A percentile compares a stretch with the other conserved stretches of the same genome.
These are phyloP conservation scores for Cercospora nicotianae DNA, from an alignment of 2,329 filamentous ascomycete species.

Conservation along the genomic window DNA sequence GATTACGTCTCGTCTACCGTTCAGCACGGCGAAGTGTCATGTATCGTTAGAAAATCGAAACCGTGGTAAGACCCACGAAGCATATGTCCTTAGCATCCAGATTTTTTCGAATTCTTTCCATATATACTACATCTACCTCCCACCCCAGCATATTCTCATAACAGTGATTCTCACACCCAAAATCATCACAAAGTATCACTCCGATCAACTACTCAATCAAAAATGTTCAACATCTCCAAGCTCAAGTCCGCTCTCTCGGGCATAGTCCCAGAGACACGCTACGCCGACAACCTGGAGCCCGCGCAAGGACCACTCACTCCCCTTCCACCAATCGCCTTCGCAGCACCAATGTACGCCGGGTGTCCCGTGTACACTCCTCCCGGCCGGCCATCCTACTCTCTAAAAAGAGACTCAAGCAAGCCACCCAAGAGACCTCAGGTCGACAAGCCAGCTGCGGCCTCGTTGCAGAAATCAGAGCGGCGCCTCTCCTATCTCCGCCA, in stretches of 20 bases:
- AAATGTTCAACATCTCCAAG: not conserved
- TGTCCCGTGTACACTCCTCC: not conserved
- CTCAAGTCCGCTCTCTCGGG: not conserved
- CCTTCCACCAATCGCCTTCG: not conserved
- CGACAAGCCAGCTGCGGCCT: not conserved
- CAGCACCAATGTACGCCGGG: not conserved
- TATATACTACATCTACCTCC: not conserved
- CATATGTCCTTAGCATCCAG: not conserved
- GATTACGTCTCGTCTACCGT: no score
- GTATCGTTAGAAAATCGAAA: no score
- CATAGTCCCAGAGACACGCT: not conserved
- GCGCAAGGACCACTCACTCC: not conserved
- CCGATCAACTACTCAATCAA: not conserved
- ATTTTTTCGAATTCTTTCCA: not conserved
- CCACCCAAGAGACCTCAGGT: not conserved
- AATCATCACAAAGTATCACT: not conserved
- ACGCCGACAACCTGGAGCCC: not conserved
- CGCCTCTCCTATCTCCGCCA: not conserved
- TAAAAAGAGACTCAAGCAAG: not conserved
- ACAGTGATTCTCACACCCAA: not conserved
- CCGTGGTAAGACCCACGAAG: not conserved
- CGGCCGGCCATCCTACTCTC: not conserved
- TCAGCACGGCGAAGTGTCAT: no score
- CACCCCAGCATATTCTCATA: not conserved
- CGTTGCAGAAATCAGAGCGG: not conserved